A percentile compares a stretch with the other conserved stretches of the same genome.
These are phyloP conservation scores for Groenewaldozyma salmanticensis DNA, from an alignment of 805 yeast species.

Conservation along the genomic window DNA sequence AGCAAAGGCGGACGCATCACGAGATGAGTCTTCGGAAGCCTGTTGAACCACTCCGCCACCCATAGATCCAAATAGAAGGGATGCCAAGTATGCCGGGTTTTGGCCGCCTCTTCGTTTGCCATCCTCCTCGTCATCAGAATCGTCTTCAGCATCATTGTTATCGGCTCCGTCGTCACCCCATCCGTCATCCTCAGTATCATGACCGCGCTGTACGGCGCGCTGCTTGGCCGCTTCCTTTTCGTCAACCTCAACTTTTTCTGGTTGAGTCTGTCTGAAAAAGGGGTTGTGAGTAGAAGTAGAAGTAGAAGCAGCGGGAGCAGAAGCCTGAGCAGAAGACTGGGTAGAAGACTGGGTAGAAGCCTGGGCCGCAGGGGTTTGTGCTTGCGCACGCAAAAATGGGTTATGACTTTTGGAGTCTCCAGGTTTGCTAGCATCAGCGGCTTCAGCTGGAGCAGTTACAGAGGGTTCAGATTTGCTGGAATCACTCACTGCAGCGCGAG, in stretches of 20 bases:
- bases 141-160: constrained; percentile 25
- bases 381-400: constrained; percentile 5
- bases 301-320: constrained; percentile 11
- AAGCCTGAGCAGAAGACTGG: too few relatives aligned
- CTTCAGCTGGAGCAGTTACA: constrained; percentile 6
- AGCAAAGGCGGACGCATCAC: constrained; percentile 2
- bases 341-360: constrained; percentile 11
- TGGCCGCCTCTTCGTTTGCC: constrained; percentile 25
- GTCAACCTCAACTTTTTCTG: constrained; percentile 12
- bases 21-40: constrained; percentile 3
- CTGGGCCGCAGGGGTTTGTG: constrained; percentile 14
- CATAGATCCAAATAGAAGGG: constrained; percentile 35
- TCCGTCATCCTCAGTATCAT: constrained; percentile 26
- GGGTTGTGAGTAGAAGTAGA: constrained; percentile 12
- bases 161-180: constrained; percentile 7
- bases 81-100: constrained; percentile 34
- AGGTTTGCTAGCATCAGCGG: constrained; percentile 9
- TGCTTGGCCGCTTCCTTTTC: constrained; percentile 24
- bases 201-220: constrained; percentile 26
- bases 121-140: constrained; percentile 19
- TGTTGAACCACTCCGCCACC: constrained; percentile 14
- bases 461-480: neutral
- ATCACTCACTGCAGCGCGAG: neutral
- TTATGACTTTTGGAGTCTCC: constrained; percentile 7
- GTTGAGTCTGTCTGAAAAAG: constrained; percentile 10